A percentile compares a stretch with the other conserved stretches of the same genome.
phyloP scores from a whole-genome alignment of 768 basidiomycete species.

The Trametes villosa region DNA sequence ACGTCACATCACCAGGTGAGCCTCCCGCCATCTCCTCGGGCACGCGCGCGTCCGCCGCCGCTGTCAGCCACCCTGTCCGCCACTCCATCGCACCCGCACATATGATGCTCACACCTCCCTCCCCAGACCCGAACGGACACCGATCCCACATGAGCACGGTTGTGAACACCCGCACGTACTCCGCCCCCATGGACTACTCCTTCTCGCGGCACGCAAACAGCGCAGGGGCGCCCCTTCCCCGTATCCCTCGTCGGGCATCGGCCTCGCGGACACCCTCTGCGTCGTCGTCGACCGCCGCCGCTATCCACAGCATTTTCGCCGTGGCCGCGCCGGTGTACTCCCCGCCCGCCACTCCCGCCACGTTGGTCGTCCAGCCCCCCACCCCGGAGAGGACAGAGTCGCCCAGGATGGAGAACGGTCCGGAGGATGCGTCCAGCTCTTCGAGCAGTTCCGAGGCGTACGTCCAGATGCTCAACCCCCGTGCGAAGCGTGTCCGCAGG shows the following conservation, averaged over 20 bases:
- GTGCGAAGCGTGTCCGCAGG: constrained; percentile 31
- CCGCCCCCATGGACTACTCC: constrained; percentile 27
- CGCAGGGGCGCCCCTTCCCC: constrained; percentile 64
- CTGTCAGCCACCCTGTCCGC: constrained; percentile 2
- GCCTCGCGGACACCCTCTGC: constrained; percentile 20
- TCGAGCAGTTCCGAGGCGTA: constrained; percentile 24
- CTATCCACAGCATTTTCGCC: constrained; percentile 66
- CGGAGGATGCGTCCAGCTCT: constrained; percentile 18
- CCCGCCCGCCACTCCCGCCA: constrained; percentile 21
- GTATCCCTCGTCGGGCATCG: constrained; percentile 57
- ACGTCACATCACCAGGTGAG: constrained; percentile 18
- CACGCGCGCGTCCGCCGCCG: not conserved
- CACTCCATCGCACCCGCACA: not conserved
- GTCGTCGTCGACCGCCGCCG: constrained; percentile 31
- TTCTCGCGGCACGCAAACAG: constrained; percentile 48
- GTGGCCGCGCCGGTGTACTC: constrained; percentile 37
- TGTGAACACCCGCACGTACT: constrained; percentile 15
- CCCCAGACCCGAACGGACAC: constrained; percentile 18
- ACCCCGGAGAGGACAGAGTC: constrained; percentile 26
- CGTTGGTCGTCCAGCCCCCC: constrained; percentile 33
- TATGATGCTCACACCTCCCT: not conserved
- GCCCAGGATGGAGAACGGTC: not conserved
- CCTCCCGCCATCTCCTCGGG: not conserved
- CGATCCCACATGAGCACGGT: constrained; percentile 23
- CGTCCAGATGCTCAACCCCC: constrained; percentile 28